phyloP scores from a whole-genome alignment of 371 early-diverging fungal species.

The Apophysomyces elegans region DNA sequence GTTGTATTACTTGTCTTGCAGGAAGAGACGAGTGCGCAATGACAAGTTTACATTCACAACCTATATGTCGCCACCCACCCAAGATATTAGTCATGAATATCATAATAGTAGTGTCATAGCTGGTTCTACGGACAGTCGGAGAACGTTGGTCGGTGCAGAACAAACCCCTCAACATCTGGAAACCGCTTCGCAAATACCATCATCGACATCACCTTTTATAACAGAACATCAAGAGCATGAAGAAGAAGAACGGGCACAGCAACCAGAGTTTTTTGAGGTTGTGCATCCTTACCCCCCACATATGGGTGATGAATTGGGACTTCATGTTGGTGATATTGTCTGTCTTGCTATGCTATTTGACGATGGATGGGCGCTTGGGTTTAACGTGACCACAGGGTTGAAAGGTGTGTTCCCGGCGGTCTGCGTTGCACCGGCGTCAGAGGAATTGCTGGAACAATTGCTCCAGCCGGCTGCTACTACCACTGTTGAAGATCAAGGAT shows the following conservation, averaged over 20 bases:
- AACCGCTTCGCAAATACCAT: constrained; percentile 15
- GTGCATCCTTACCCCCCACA: constrained; percentile 52
- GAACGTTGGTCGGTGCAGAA: not conserved
- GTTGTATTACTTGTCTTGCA: constrained; percentile 11
- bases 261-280: constrained; percentile 35
- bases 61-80: constrained; percentile 1
- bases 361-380: constrained; percentile 76
- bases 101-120: not conserved
- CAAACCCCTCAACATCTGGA: constrained; percentile 8
- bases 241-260: constrained; percentile 1
- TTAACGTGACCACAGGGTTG: constrained; percentile 59
- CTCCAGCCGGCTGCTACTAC: constrained; percentile 15
- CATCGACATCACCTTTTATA: constrained; percentile 8
- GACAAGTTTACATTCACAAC: constrained; percentile 5
- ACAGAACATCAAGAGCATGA: constrained; percentile 14
- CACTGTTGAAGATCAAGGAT: not conserved
- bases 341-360: constrained; percentile 57
- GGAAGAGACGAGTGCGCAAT: constrained; percentile 10
- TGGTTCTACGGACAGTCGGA: constrained; percentile 9
- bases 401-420: constrained; percentile 72
- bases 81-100: not conserved
- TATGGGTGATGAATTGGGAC: constrained; percentile 65
- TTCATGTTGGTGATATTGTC: constrained; percentile 65
- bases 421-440: constrained; percentile 49
- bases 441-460: constrained; percentile 35